These are phyloP conservation scores for Infundibulicybe gibba DNA, from an alignment of 768 basidiomycete genomes.

Conservation along the genomic window DNA sequence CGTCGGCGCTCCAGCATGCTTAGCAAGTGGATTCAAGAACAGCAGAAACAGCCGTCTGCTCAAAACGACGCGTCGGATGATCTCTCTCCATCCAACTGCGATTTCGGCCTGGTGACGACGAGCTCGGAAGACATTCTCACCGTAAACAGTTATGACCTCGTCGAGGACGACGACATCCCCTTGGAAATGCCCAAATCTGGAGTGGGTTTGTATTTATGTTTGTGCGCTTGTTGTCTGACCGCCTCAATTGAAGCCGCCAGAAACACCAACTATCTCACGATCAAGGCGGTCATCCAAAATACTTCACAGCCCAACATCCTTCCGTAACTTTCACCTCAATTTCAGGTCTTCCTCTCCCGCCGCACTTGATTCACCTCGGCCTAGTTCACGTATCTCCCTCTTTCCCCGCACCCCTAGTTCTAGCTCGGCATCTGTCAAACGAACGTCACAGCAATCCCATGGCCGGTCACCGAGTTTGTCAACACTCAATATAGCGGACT, in stretches of 20 bases:
- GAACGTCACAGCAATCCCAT: slow-evolving; percentile 27
- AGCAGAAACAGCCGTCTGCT: slow-evolving; percentile 25
- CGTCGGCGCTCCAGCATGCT: slow-evolving; percentile 47
- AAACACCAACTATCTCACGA: slow-evolving; percentile 28
- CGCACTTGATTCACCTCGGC: slow-evolving; percentile 25
- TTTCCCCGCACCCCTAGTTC: slow-evolving; percentile 36
- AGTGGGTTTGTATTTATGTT: slow-evolving; percentile 6
- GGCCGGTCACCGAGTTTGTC: slow-evolving; percentile 48
- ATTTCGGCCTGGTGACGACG: slow-evolving; percentile 28
- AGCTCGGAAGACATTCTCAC: slow-evolving; percentile 26
- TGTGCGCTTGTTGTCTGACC: background rate
- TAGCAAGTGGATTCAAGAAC: slow-evolving; percentile 52
- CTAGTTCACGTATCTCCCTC: slow-evolving; percentile 40
- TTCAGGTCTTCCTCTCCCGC: slow-evolving; percentile 42
- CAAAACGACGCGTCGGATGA: slow-evolving; percentile 9
- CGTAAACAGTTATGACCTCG: slow-evolving; percentile 43
- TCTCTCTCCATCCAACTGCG: slow-evolving; percentile 21
- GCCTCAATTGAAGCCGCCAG: slow-evolving; percentile 20
- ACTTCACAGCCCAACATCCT: slow-evolving; percentile 30
- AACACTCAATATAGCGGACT: slow-evolving; percentile 22
- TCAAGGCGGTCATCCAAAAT: slow-evolving; percentile 31
- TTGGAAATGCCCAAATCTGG: slow-evolving; percentile 12
- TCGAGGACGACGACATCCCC: slow-evolving; percentile 51
- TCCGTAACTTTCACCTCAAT: slow-evolving; percentile 40
- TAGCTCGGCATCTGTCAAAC: slow-evolving; percentile 23